phyloP scores from a whole-genome alignment of 441 rosid species.

The Mallotus japonicus region DNA sequence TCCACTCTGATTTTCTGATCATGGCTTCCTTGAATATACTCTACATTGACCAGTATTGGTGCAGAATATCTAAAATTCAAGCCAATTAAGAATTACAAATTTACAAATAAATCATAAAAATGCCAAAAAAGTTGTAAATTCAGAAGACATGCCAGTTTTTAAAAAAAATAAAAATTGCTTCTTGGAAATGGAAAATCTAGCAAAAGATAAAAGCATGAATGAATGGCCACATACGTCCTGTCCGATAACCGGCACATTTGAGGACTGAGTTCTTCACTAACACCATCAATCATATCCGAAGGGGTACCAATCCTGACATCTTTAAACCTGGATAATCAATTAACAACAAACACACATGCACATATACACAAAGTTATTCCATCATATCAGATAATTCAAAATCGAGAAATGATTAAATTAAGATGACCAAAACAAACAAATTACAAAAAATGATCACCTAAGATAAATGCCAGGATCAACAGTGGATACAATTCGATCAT shows the following conservation, averaged over 20 bases:
- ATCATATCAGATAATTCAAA: background rate
- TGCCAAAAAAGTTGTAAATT: background rate
- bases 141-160: background rate
- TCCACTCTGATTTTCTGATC: conserved; percentile 33
- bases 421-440: background rate
- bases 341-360: background rate
- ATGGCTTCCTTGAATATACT: conserved; percentile 61
- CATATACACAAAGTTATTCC: background rate
- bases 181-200: background rate
- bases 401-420: too few relatives aligned
- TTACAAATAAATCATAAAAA: background rate
- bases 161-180: background rate
- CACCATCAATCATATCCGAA: conserved; percentile 32
- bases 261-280: conserved; percentile 49
- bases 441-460: conserved; percentile 33
- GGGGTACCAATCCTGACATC: conserved; percentile 74
- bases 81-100: background rate
- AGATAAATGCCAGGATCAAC: conserved; percentile 58
- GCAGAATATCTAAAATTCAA: conserved; percentile 70
- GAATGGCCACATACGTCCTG: conserved; percentile 52
- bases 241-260: conserved; percentile 88
- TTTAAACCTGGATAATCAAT: conserved; percentile 49
- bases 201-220: background rate
- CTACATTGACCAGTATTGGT: conserved; percentile 73
- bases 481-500: conserved; percentile 49